These are phyloP conservation scores for Hortaea sp. DNA, from an alignment of 2,329 filamentous ascomycete genomes.

Conservation along the genomic window DNA sequence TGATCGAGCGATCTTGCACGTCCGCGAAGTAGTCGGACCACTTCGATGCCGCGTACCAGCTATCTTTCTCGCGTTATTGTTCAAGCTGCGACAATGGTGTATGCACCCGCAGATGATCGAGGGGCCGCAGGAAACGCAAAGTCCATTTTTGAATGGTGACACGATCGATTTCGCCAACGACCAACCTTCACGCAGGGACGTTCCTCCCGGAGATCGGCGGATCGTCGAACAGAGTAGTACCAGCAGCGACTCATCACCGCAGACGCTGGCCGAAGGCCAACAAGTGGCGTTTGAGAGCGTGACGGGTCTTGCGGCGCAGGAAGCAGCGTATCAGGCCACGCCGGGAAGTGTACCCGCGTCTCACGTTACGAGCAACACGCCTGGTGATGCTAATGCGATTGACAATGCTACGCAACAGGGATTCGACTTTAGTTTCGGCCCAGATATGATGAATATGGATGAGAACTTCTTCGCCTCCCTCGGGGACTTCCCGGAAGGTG, in stretches of 20 bases:
- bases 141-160: background rate
- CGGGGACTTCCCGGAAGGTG: slow-evolving; percentile 12
- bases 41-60: slow-evolving; percentile 14
- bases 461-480: slow-evolving; percentile 12
- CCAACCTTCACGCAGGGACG: too few species aligned
- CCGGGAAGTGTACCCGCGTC: background rate
- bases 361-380: background rate
- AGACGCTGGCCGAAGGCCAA: slow-evolving; percentile 1
- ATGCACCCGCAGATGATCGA: slow-evolving; percentile 15
- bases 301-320: background rate
- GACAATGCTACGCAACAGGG: too few species aligned
- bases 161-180: background rate
- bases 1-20: slow-evolving; percentile 58
- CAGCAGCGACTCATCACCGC: slow-evolving; percentile 6
- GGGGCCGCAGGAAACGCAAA: background rate
- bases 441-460: slow-evolving; percentile 13
- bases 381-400: too few species aligned
- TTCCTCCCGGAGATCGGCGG: too few species aligned
- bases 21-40: slow-evolving; percentile 49
- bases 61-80: slow-evolving; percentile 21
- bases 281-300: background rate
- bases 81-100: slow-evolving; percentile 23
- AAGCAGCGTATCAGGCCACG: background rate
- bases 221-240: background rate
- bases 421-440: background rate